Conservation (phyloP, 2,329 filamentous ascomycete species). For the Ceratocystis huliohia region DNA sequence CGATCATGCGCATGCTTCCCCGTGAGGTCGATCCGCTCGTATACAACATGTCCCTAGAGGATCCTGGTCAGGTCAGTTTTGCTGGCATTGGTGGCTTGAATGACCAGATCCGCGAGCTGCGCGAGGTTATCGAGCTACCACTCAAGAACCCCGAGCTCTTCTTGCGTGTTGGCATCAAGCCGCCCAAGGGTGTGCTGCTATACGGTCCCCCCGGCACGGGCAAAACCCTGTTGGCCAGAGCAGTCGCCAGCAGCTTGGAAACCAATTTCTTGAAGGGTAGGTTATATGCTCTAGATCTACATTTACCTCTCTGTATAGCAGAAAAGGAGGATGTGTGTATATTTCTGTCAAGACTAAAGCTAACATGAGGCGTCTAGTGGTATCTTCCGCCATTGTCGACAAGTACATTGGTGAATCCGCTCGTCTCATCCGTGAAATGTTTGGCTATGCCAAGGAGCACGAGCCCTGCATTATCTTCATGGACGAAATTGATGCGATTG, state of each 20-base stretch:
- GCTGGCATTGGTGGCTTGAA: constrained; percentile 95
- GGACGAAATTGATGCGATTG: constrained; percentile 99
- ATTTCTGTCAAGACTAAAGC: constrained; percentile 5
- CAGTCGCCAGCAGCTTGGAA: constrained; percentile 89
- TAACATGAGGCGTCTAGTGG: constrained; percentile 45
- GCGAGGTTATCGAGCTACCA: constrained; percentile 94
- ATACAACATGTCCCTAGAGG: constrained; percentile 99
- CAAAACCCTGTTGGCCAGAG: constrained; percentile 87
- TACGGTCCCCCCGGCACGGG: constrained; percentile 95
- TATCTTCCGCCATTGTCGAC: constrained; percentile 97
- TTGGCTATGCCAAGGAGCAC: constrained; percentile 97
- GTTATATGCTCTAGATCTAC: constrained; percentile 21
- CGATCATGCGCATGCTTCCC: constrained; percentile 99
- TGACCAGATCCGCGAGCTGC: constrained; percentile 92
- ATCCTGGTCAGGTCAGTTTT: constrained; percentile 95
- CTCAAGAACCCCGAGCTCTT: constrained; percentile 98
- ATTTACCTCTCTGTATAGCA: background rate
- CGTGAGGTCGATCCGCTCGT: constrained; percentile 96
- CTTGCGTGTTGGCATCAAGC: constrained; percentile 93
- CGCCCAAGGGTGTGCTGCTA: constrained; percentile 89
- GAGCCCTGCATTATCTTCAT: constrained; percentile 99
- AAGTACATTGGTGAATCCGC: constrained; percentile 99
- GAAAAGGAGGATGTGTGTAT: background rate
- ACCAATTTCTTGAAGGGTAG: constrained; percentile 96
- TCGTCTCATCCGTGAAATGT: constrained; percentile 96